phyloP scores from a whole-genome alignment of 306 rosid species.

The Myrica gale region DNA sequence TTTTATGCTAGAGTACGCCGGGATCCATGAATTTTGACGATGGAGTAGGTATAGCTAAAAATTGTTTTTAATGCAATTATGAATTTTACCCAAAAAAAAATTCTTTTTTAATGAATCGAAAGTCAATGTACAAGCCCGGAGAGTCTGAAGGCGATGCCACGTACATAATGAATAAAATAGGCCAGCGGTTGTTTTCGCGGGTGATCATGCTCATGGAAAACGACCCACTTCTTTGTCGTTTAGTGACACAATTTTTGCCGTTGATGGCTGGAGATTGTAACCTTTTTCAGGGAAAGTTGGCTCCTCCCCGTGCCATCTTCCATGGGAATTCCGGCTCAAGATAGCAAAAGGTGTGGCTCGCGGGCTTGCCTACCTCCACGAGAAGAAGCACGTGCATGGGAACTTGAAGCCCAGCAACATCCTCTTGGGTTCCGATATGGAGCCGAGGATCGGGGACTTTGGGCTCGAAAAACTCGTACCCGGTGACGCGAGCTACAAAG shows the following conservation, averaged over 20 bases:
- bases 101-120: slow-evolving; percentile 38
- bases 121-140: slow-evolving; percentile 43
- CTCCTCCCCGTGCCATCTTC: slow-evolving; percentile 92
- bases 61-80: slow-evolving; percentile 35
- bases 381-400: slow-evolving; percentile 95
- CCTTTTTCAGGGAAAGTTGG: slow-evolving; percentile 74
- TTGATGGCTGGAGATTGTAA: neutral
- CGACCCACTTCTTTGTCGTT: too few relatives aligned
- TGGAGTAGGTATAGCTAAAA: slow-evolving; percentile 55
- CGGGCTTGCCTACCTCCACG: slow-evolving; percentile 85
- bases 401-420: slow-evolving; percentile 86
- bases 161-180: neutral
- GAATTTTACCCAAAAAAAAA: neutral
- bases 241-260: too few relatives aligned
- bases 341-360: slow-evolving; percentile 94
- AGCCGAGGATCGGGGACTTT: slow-evolving; percentile 86
- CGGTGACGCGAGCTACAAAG: slow-evolving; percentile 59
- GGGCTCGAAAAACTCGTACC: slow-evolving; percentile 75
- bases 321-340: slow-evolving; percentile 82
- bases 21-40: slow-evolving; percentile 34
- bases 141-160: slow-evolving; percentile 1
- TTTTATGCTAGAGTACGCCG: slow-evolving; percentile 31
- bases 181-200: neutral
- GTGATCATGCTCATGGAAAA: slow-evolving; percentile 1
- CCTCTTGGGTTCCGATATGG: slow-evolving; percentile 69